Conservation (phyloP, 495 filamentous ascomycete species). For the Penicillium bialowiezense region DNA sequence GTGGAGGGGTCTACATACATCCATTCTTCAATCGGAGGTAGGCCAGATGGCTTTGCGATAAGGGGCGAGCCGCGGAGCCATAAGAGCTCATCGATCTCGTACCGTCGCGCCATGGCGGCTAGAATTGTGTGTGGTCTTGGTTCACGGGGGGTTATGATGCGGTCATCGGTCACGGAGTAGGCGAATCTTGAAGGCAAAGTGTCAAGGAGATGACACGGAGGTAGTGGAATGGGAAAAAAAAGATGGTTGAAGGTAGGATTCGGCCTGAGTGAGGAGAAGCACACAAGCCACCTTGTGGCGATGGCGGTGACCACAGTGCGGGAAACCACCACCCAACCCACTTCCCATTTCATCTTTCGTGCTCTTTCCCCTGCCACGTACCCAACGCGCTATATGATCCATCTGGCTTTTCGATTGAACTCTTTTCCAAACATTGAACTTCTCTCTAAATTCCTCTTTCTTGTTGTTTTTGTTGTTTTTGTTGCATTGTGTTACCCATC, state of each 20-base stretch:
- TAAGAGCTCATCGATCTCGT: conserved; percentile 76
- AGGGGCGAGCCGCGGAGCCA: conserved; percentile 78
- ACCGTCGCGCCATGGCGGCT: conserved; percentile 58
- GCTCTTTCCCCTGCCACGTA: no score
- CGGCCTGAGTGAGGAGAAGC: conserved; percentile 24
- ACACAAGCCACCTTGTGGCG: conserved; percentile 34
- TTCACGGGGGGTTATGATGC: conserved; percentile 24
- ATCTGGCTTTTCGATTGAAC: no score
- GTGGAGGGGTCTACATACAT: conserved; percentile 50
- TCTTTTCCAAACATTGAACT: no score
- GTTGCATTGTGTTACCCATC: no score
- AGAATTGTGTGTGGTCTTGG: conserved; percentile 27
- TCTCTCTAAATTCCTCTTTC: no score
- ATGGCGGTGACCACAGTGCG: conserved; percentile 31
- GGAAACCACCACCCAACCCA: conserved; percentile 19
- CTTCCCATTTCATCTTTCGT: no score
- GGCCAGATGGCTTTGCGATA: conserved; percentile 71
- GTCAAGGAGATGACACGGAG: conserved; percentile 3
- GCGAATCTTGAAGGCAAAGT: neutral
- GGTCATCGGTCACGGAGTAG: conserved; percentile 31
- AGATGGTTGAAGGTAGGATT: neutral
- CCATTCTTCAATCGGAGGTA: conserved; percentile 95
- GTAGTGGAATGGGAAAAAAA: no score
- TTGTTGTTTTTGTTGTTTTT: no score
- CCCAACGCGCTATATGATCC: no score